These are phyloP conservation scores for Neophaeococcomyces aloes DNA, from an alignment of 2,329 filamentous ascomycete species.

Conservation along the genomic window DNA sequence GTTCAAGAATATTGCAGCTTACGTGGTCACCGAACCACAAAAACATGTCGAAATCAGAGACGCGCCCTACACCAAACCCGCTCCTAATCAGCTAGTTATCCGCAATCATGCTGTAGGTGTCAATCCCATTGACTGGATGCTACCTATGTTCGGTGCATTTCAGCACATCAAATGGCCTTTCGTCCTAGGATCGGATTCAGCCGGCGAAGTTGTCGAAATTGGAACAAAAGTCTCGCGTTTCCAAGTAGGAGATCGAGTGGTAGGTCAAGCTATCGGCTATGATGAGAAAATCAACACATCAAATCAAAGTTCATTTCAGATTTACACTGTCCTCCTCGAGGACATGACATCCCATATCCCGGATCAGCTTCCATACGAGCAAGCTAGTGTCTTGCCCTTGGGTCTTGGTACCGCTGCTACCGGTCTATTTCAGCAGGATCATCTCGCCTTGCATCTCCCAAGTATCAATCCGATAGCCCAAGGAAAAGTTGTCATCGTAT, in stretches of 20 bases:
- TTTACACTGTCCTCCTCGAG: conserved; percentile 20
- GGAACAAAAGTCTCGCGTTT: conserved; percentile 36
- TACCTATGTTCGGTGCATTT: background rate
- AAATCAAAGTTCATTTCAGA: conserved; percentile 23
- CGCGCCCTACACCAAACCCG: background rate
- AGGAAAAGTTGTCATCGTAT: conserved; percentile 25
- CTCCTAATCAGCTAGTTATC: conserved; percentile 13
- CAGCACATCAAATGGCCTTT: conserved; percentile 22
- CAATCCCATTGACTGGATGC: conserved; percentile 12
- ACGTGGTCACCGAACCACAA: background rate
- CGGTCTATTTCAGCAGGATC: conserved; percentile 23
- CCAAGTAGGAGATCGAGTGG: conserved; percentile 36
- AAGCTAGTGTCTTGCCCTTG: conserved; percentile 29
- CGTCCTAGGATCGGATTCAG: conserved; percentile 34
- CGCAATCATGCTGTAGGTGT: conserved; percentile 17
- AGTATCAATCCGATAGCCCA: too few species aligned
- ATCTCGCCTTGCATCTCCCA: conserved; percentile 21
- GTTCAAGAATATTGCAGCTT: background rate
- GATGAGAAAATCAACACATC: conserved; percentile 17
- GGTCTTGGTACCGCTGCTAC: conserved; percentile 25
- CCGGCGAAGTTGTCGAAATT: conserved; percentile 37
- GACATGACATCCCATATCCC: conserved; percentile 23
- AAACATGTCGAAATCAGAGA: background rate
- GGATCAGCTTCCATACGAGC: conserved; percentile 23
- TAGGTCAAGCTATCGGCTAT: conserved; percentile 22